phyloP scores from a whole-genome alignment of 345 rosid genomes.

The Passiflora organensis region DNA sequence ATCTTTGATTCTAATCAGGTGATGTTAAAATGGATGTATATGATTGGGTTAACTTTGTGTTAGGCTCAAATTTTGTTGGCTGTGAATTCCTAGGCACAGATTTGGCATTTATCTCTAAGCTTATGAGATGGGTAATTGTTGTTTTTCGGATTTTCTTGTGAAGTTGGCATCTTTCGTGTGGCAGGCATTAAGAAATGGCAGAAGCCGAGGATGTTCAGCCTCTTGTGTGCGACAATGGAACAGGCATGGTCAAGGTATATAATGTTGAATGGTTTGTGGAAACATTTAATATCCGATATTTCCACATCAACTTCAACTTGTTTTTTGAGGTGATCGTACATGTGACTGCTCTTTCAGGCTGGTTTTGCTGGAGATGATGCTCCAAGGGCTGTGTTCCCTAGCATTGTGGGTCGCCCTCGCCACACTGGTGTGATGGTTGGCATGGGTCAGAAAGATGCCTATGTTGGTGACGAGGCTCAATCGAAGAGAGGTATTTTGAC shows the following conservation, averaged over 20 bases:
- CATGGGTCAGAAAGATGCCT: constrained; percentile 61
- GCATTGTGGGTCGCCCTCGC: constrained; percentile 54
- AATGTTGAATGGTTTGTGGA: no score
- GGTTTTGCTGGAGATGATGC: constrained; percentile 60
- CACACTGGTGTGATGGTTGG: constrained; percentile 63
- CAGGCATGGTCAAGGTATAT: constrained; percentile 64
- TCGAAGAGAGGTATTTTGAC: constrained; percentile 66
- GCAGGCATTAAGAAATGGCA: constrained; percentile 49
- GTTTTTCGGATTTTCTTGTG: neutral
- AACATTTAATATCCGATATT: no score
- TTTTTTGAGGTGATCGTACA: neutral
- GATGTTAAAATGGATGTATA: no score
- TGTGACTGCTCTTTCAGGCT: constrained; percentile 27
- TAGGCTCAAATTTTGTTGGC: neutral
- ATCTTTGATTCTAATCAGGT: no score
- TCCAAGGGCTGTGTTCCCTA: constrained; percentile 52
- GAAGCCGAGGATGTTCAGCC: constrained; percentile 51
- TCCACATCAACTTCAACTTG: no score
- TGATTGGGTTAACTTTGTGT: no score
- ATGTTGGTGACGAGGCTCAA: constrained; percentile 71
- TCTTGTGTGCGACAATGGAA: constrained; percentile 69
- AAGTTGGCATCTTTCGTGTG: constrained; percentile 8
- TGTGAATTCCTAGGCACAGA: neutral
- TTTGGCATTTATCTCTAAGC: neutral
- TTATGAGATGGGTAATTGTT: neutral